Conservation (phyloP, 1,284 basidiomycete species). For the Meripilus lineatus region DNA sequence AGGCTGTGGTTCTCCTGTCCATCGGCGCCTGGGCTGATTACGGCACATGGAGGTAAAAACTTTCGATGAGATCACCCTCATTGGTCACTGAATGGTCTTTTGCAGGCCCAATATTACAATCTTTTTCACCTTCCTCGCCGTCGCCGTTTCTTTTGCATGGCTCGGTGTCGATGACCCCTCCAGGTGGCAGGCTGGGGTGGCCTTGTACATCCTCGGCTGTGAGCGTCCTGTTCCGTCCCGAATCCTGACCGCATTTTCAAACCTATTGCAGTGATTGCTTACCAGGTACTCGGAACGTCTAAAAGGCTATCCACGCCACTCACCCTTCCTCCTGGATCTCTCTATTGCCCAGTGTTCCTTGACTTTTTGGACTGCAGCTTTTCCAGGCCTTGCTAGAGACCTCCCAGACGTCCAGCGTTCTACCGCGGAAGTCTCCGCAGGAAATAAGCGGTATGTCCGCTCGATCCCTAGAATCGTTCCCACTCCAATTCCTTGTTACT, state of each 20-base stretch:
- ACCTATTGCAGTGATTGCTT: slow-evolving; percentile 58
- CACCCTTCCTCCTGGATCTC: neutral
- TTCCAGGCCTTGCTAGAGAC: slow-evolving; percentile 72
- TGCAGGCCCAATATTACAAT: slow-evolving; percentile 72
- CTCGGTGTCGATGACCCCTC: slow-evolving; percentile 62
- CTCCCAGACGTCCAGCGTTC: slow-evolving; percentile 65
- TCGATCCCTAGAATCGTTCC: neutral
- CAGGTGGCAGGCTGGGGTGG: slow-evolving; percentile 66
- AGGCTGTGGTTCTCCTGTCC: slow-evolving; percentile 56
- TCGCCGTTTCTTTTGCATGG: slow-evolving; percentile 74
- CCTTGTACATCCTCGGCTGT: slow-evolving; percentile 74
- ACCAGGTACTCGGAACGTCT: slow-evolving; percentile 58
- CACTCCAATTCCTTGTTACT: neutral
- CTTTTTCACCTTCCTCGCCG: slow-evolving; percentile 64
- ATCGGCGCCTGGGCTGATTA: slow-evolving; percentile 80
- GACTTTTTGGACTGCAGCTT: slow-evolving; percentile 84
- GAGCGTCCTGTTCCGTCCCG: slow-evolving; percentile 28
- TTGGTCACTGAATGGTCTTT: neutral
- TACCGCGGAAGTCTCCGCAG: slow-evolving; percentile 32
- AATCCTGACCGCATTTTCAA: neutral
- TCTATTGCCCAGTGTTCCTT: slow-evolving; percentile 48
- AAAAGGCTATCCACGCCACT: neutral
- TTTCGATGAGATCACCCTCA: neutral
- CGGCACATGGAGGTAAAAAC: slow-evolving; percentile 59
- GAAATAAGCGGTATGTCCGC: slow-evolving; percentile 40